Percentiles rank a stretch among this genome's conserved stretches.
Conservation (phyloP, 768 basidiomycete species). For the Ramaria rubella region DNA sequence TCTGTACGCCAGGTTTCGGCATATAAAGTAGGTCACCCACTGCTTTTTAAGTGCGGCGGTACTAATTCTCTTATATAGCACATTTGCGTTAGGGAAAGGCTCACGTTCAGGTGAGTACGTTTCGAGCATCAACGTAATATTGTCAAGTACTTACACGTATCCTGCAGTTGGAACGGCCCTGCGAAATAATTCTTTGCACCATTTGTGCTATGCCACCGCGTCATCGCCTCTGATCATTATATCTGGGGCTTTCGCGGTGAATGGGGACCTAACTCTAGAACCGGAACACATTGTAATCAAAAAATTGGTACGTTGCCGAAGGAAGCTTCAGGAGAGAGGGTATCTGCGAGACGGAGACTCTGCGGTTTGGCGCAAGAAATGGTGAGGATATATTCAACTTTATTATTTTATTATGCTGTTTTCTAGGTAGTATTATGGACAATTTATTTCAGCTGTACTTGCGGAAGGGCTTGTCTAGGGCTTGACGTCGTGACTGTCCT, state of each 20-base stretch:
- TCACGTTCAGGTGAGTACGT: conserved; percentile 51
- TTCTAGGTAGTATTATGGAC: too few relatives aligned
- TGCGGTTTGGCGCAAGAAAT: not conserved
- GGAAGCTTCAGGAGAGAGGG: conserved; percentile 49
- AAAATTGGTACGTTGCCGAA: conserved; percentile 44
- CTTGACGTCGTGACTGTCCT: too few relatives aligned
- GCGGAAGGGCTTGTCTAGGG: too few relatives aligned
- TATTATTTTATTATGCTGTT: too few relatives aligned
- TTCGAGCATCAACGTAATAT: not conserved
- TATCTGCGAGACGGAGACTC: conserved; percentile 25
- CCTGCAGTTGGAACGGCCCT: conserved; percentile 70
- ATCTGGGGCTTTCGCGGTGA: conserved; percentile 62
- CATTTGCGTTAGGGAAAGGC: conserved; percentile 43
- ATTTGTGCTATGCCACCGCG: conserved; percentile 61
- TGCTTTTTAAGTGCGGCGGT: not conserved
- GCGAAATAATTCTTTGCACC: conserved; percentile 59
- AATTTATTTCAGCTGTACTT: too few relatives aligned
- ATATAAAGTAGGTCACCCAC: conserved; percentile 33
- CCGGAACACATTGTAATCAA: conserved; percentile 34
- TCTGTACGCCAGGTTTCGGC: conserved; percentile 48
- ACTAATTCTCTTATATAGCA: conserved; percentile 17
- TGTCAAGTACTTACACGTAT: not conserved
- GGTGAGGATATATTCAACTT: too few relatives aligned
- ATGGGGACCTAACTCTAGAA: conserved; percentile 41
- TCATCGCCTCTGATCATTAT: conserved; percentile 53